A percentile compares a stretch with the other conserved stretches of the same genome.
These are phyloP conservation scores for Pinus albicaulis DNA, from an alignment of 75 land plant genomes.

Conservation along the genomic window DNA sequence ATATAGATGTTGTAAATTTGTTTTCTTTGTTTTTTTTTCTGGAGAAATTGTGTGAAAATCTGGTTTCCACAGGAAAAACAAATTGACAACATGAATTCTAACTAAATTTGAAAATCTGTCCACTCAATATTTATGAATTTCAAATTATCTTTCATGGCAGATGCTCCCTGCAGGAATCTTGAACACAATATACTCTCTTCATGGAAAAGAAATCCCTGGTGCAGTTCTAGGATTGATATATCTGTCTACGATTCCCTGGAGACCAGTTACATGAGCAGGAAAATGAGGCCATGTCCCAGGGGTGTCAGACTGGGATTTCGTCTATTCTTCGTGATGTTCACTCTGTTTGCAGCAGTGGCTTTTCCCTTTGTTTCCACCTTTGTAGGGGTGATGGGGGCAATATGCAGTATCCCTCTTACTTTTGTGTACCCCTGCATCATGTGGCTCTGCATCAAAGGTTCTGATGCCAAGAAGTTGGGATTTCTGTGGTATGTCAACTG, in stretches of 20 bases:
- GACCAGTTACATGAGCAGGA: slow-evolving; percentile 20
- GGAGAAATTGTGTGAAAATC: no score
- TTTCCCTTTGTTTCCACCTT: slow-evolving; percentile 30
- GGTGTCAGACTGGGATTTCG: slow-evolving; percentile 15
- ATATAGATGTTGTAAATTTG: no score
- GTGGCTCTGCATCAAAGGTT: slow-evolving; percentile 33
- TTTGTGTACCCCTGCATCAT: slow-evolving; percentile 36
- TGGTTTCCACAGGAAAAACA: no score
- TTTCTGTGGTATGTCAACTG: slow-evolving; percentile 39
- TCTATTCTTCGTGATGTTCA: slow-evolving; percentile 19
- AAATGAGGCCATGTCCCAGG: slow-evolving; percentile 12
- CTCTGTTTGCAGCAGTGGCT: slow-evolving; percentile 28
- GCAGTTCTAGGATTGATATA: slow-evolving; percentile 15
- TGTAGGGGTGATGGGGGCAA: slow-evolving; percentile 32
- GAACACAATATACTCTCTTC: slow-evolving; percentile 19
- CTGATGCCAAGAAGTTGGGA: slow-evolving; percentile 22
- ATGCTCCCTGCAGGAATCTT: slow-evolving; percentile 30
- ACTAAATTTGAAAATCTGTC: no score
- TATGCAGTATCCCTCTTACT: slow-evolving; percentile 28
- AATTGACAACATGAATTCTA: no score
- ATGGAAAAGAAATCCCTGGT: slow-evolving; percentile 10
- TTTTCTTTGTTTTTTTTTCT: no score
- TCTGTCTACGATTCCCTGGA: slow-evolving; percentile 34
- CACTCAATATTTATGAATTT: no score
- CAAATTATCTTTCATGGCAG: slow-evolving; percentile 7